A percentile compares a stretch with the other conserved stretches of the same genome.
These are phyloP conservation scores for Populus trichocarpa DNA, from an alignment of 441 rosid genomes.

Conservation along the genomic window DNA sequence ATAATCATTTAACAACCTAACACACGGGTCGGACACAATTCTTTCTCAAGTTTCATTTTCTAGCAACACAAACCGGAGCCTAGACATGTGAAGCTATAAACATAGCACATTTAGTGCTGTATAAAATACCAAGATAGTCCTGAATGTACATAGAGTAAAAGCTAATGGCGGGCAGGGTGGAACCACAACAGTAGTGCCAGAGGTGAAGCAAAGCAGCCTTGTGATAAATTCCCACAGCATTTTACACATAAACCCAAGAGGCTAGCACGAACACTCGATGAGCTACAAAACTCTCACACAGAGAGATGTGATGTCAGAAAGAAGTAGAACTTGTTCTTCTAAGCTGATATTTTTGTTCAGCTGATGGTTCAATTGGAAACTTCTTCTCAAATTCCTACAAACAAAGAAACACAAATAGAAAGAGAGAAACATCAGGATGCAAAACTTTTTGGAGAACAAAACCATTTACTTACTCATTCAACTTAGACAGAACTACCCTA, in stretches of 20 bases:
- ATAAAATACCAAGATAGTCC: neutral
- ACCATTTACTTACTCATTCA: neutral
- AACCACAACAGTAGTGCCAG: neutral
- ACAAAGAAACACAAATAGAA: neutral
- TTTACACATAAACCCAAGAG: neutral
- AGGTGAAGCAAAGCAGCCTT: slow-evolving; percentile 1
- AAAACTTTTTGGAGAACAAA: neutral
- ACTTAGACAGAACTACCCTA: neutral
- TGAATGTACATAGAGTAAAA: slow-evolving; percentile 4
- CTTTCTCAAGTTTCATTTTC: slow-evolving; percentile 1
- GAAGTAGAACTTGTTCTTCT: slow-evolving; percentile 50
- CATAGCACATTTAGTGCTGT: slow-evolving; percentile 10
- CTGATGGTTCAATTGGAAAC: slow-evolving; percentile 18
- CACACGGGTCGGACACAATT: neutral
- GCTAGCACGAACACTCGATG: neutral
- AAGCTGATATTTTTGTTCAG: slow-evolving; percentile 40
- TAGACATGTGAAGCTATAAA: slow-evolving; percentile 8
- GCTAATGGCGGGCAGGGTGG: neutral
- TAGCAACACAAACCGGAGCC: slow-evolving; percentile 1
- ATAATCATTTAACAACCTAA: neutral
- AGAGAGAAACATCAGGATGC: neutral
- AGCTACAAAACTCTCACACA: slow-evolving; percentile 9
- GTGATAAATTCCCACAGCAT: neutral
- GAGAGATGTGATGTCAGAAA: slow-evolving; percentile 22
- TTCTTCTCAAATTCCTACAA: slow-evolving; percentile 43